Base-by-base conservation (phyloP, 257 asterid genomes). In the Petrea volubilis region DNA sequence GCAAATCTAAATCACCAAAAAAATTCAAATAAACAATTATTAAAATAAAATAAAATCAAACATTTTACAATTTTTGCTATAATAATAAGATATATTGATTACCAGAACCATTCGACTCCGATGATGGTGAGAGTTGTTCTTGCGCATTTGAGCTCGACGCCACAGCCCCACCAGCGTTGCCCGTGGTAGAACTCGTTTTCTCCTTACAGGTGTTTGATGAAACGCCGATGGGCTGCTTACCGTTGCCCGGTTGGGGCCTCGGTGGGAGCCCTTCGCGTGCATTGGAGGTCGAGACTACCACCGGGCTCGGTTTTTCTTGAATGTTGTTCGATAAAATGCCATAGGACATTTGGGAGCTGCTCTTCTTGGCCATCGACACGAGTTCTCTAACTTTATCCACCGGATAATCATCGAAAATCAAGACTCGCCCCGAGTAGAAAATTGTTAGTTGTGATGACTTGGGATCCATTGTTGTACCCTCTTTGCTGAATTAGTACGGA, bases 381-480 rank as follows among this genome's bases (percentile, higher is more conserved):
- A 88, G 78, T 34, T 90, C 95, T 59, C 72, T 73, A 14, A 80
- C 91, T 74, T 79, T 89, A 13, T 82, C 85, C 3, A 84, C 76
- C 0, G 96, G 79, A 43, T 75, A 85, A 66, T 85, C 88, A 31
- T 89, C 89, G 33, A 88, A 91, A 36, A 91, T 91, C 60, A 87
- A 49, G 21, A 91, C 89, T 70, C 68, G 75, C 20, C 91, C 93
- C 0, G 75, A 85, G 72, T 89, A 91, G 55, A 91, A 90, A 40
- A 91, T 87, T 0, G 97, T 91, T 82, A 91, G 49, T 7, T 84
- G 95, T 28, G 87, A 81, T 17, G 76, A 53, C 53, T 74, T 83
- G 1, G 78, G 51, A 40, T 77, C 90, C 53, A 36, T 58, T 28
- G 9, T 68, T 43, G 75, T 70, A 56, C 70, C 82, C 13, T 82